Conservation (phyloP, 2,329 filamentous ascomycete genomes). For the Epicoccum nigrum region DNA sequence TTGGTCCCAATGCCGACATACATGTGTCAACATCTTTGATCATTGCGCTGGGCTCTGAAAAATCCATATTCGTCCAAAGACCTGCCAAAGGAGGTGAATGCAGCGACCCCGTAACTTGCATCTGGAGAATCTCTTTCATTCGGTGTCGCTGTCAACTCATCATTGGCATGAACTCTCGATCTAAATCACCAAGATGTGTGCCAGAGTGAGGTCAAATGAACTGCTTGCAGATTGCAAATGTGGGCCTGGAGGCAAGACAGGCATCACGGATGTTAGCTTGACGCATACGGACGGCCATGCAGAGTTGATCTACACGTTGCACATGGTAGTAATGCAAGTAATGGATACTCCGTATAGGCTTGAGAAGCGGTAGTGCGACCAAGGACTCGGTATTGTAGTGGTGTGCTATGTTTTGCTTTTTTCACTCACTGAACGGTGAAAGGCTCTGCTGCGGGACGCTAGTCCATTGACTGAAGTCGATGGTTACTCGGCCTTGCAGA, state of each 20-base stretch:
- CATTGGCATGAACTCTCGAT: background rate
- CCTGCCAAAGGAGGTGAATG: background rate
- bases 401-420: constrained; percentile 1
- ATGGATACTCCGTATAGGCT: background rate
- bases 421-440: background rate
- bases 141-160: background rate
- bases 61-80: background rate
- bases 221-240: background rate
- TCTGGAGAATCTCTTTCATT: background rate
- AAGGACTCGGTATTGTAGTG: background rate
- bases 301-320: background rate
- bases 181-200: background rate
- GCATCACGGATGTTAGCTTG: background rate
- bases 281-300: constrained; percentile 8
- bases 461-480: background rate
- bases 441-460: background rate
- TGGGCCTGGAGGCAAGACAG: constrained; percentile 6
- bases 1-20: background rate
- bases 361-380: background rate
- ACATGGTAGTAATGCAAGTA: background rate
- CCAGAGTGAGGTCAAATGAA: background rate
- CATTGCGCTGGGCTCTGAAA: background rate
- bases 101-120: background rate
- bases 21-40: background rate
- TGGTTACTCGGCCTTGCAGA: constrained; percentile 1